phyloP scores from a whole-genome alignment of 140 eudicot genomes.

The Bidens hawaiensis region DNA sequence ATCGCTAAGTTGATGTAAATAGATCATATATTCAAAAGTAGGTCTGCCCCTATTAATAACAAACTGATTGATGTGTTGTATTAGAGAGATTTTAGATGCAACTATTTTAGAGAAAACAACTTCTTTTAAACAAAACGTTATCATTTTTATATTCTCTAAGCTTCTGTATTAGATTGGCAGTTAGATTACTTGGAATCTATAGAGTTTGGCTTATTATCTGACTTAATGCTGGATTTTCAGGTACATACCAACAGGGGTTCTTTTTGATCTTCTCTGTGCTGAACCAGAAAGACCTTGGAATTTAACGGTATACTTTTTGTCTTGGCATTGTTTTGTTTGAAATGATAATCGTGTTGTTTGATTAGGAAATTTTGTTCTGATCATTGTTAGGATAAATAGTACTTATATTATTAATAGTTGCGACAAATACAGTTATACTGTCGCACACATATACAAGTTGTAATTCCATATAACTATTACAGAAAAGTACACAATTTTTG shows the following conservation, averaged over 20 bases:
- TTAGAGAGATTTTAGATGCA: background rate
- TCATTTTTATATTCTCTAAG: background rate
- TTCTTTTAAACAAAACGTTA: background rate
- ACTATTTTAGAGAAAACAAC: background rate
- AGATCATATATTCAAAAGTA: background rate
- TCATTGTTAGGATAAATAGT: too few relatives aligned
- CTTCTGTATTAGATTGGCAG: constrained; percentile 7
- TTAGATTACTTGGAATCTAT: constrained; percentile 1
- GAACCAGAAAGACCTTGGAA: too few relatives aligned
- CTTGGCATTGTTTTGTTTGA: too few relatives aligned
- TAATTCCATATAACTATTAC: too few relatives aligned
- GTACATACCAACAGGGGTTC: constrained; percentile 95
- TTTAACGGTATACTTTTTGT: constrained; percentile 56
- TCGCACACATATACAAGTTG: too few relatives aligned
- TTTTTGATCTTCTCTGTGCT: constrained; percentile 97
- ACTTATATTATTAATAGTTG: too few relatives aligned
- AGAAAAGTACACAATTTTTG: too few relatives aligned
- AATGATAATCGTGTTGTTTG: too few relatives aligned
- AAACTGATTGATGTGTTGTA: background rate
- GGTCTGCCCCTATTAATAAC: background rate
- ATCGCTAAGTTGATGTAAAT: background rate
- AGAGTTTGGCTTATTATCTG: too few relatives aligned
- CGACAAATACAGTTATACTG: too few relatives aligned
- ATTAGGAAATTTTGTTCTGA: too few relatives aligned
- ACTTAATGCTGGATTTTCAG: constrained; percentile 50